These are phyloP conservation scores for Magnolia changhungtana DNA, from an alignment of 164 flowering plant genomes.

Conservation along the genomic window DNA sequence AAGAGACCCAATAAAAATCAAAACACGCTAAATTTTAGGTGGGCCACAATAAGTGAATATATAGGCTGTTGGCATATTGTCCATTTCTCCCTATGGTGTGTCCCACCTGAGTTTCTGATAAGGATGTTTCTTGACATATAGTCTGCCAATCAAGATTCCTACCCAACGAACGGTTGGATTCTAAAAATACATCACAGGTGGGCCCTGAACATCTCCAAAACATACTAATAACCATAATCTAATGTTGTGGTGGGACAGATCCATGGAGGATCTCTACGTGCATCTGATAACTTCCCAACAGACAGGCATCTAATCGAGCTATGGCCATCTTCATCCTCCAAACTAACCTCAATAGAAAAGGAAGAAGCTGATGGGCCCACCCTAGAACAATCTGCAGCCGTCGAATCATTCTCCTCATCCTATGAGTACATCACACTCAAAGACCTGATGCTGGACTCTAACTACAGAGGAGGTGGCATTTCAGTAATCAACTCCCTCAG, in stretches of 20 bases:
- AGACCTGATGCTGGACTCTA: constrained; percentile 67
- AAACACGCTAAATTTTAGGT: too few species aligned
- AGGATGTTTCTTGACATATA: too few species aligned
- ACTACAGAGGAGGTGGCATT: constrained; percentile 70
- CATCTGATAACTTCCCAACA: constrained; percentile 60
- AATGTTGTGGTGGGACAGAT: constrained; percentile 45
- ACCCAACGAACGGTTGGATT: too few species aligned
- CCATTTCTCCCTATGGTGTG: too few species aligned
- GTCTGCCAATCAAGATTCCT: too few species aligned
- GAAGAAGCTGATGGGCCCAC: constrained; percentile 9
- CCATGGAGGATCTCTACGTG: constrained; percentile 74
- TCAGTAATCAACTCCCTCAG: constrained; percentile 62
- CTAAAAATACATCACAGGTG: too few species aligned
- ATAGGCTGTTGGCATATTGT: too few species aligned
- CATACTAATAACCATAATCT: neutral
- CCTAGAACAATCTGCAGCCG: neutral
- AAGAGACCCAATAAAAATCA: too few species aligned
- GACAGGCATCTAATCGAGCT: constrained; percentile 71
- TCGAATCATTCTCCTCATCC: constrained; percentile 18
- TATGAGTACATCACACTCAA: constrained; percentile 65
- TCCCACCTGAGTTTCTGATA: too few species aligned
- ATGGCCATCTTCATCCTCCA: constrained; percentile 27
- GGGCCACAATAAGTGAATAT: too few species aligned
- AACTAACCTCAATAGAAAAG: neutral
- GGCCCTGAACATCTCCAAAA: too few species aligned